Evolutionary conservation across 1,139 yeast genomes (phyloP).

Genomic region (Hemisphaericaspora subhashii): DNA sequence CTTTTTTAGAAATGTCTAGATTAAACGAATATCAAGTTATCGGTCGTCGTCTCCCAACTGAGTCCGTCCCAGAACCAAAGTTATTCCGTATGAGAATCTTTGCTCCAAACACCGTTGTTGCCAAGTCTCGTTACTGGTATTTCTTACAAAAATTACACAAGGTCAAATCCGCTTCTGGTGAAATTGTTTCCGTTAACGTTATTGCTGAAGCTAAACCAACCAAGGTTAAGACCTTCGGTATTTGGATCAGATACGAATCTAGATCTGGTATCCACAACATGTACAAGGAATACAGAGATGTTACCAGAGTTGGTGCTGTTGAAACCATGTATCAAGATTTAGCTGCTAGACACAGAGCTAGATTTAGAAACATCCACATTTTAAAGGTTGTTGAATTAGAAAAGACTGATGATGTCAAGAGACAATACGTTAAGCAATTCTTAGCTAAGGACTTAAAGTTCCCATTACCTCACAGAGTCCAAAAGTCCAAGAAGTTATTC

Average conservation of each 20-base stretch:
- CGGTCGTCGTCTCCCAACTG: conserved; percentile 99
- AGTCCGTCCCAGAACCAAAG: conserved; percentile 98
- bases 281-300: conserved; percentile 99
- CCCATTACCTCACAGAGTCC: conserved; percentile 99
- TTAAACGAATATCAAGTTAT: conserved; percentile 99
- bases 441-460: conserved; percentile 93
- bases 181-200: conserved; percentile 88
- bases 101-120: conserved; percentile 98
- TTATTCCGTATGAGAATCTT: conserved; percentile 99
- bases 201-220: conserved; percentile 96
- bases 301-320: conserved; percentile 98
- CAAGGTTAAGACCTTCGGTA: conserved; percentile 99
- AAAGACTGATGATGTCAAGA: conserved; percentile 97
- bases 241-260: conserved; percentile 99
- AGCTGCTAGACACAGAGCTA: conserved; percentile 99
- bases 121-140: conserved; percentile 99
- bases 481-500: conserved; percentile 84
- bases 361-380: conserved; percentile 99
- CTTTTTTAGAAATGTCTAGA: conserved; percentile 60
- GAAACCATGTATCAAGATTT: conserved; percentile 98
- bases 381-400: conserved; percentile 98
- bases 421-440: conserved; percentile 98
- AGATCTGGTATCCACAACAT: conserved; percentile 99
- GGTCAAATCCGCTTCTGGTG: conserved; percentile 99
- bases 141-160: conserved; percentile 98